Percentiles rank a stretch among this genome's conserved stretches.
phyloP scores from a whole-genome alignment of 2,329 filamentous ascomycete species.

The Phaeosphaeria sp. region DNA sequence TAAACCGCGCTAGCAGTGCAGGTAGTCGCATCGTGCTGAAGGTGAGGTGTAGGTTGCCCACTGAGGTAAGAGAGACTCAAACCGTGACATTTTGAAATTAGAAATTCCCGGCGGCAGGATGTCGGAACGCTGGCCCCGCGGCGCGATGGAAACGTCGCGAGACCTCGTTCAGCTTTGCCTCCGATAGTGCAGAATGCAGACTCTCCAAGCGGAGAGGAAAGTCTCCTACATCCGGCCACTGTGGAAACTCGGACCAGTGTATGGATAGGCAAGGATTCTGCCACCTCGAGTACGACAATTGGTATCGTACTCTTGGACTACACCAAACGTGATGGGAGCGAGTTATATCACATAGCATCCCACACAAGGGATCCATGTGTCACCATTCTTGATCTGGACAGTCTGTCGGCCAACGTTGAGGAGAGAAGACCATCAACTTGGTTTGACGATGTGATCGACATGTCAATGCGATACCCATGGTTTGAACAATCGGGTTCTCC shows the following conservation, averaged over 20 bases:
- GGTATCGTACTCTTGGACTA: conserved; percentile 53
- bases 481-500: conserved; percentile 20
- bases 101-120: too few species aligned
- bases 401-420: neutral
- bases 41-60: too few species aligned
- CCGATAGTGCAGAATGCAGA: too few species aligned
- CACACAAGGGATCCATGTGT: conserved; percentile 40
- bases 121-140: too few species aligned
- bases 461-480: conserved; percentile 20
- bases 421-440: conserved; percentile 20
- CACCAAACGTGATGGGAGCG: conserved; percentile 42
- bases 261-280: conserved; percentile 44
- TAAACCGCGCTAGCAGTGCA: too few species aligned
- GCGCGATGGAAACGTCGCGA: too few species aligned
- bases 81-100: too few species aligned
- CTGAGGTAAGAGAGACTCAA: too few species aligned
- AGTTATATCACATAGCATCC: conserved; percentile 51
- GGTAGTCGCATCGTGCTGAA: too few species aligned
- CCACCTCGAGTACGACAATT: conserved; percentile 5
- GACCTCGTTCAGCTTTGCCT: too few species aligned
- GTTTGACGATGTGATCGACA: conserved; percentile 40
- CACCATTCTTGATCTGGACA: neutral
- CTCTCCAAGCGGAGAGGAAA: conserved; percentile 40
- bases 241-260: conserved; percentile 49
- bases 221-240: conserved; percentile 48